phyloP scores from a whole-genome alignment of 2,329 filamentous ascomycete genomes.

The Phialophora tarda region DNA sequence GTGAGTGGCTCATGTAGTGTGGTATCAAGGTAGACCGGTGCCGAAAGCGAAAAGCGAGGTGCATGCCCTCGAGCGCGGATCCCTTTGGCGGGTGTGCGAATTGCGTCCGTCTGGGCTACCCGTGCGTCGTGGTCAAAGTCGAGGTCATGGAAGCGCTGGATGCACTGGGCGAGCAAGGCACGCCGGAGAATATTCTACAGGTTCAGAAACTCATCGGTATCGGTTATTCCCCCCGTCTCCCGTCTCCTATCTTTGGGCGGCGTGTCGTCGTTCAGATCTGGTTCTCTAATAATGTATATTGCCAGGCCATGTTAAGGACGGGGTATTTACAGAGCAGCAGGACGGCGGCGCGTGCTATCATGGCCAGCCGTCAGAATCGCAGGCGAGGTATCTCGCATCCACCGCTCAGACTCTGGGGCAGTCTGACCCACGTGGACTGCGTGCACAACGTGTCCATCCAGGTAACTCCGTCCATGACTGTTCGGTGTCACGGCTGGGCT shows the following conservation, averaged over 20 bases:
- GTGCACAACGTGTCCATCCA: neutral
- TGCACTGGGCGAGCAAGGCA: slow-evolving; percentile 14
- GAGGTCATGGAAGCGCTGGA: slow-evolving; percentile 26
- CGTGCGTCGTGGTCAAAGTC: slow-evolving; percentile 20
- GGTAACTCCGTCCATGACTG: neutral
- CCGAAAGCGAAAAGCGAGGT: slow-evolving; percentile 22
- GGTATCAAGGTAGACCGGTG: slow-evolving; percentile 7
- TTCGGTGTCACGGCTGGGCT: neutral
- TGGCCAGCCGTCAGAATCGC: neutral
- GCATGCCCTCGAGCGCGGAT: slow-evolving; percentile 14
- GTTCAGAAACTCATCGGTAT: slow-evolving; percentile 21
- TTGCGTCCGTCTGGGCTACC: slow-evolving; percentile 19
- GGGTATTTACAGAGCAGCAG: neutral
- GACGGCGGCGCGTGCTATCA: neutral
- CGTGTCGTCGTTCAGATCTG: too few relatives aligned
- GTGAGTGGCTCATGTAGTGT: slow-evolving; percentile 4
- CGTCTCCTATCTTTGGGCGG: too few relatives aligned
- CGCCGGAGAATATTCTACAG: slow-evolving; percentile 17
- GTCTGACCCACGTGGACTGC: too few relatives aligned
- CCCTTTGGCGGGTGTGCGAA: slow-evolving; percentile 14
- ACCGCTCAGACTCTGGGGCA: too few relatives aligned
- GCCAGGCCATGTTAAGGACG: slow-evolving; percentile 13
- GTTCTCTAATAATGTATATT: neutral
- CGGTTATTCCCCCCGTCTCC: too few relatives aligned
- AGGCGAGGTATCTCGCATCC: neutral